These are phyloP conservation scores for Cercospora sojina DNA, from an alignment of 2,329 filamentous ascomycete genomes.

Conservation along the genomic window DNA sequence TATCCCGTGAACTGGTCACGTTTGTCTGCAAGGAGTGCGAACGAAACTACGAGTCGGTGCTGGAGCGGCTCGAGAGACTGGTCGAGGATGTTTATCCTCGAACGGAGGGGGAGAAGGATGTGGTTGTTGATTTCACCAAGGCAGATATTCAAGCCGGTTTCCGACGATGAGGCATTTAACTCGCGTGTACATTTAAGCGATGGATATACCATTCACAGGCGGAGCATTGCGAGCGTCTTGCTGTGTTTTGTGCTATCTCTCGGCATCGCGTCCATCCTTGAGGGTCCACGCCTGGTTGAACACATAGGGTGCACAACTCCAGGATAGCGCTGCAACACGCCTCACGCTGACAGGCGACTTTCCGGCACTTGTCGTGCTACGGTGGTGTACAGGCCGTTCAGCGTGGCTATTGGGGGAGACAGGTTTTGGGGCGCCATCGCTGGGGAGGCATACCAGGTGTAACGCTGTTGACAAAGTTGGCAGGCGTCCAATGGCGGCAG, in stretches of 20 bases:
- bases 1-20: conserved; percentile 59
- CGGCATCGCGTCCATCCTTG: neutral
- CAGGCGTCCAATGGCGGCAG: neutral
- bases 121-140: conserved; percentile 42
- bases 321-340: neutral
- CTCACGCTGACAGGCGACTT: neutral
- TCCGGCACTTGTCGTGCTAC: neutral
- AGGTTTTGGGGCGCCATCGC: neutral
- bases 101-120: conserved; percentile 43
- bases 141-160: conserved; percentile 40
- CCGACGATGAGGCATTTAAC: conserved; percentile 23
- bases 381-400: neutral
- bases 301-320: neutral
- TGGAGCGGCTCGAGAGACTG: conserved; percentile 50
- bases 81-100: conserved; percentile 45
- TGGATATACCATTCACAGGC: neutral
- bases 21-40: conserved; percentile 63
- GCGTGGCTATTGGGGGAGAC: neutral
- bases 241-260: neutral
- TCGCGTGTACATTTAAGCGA: neutral
- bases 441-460: neutral
- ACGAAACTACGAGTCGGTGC: conserved; percentile 53
- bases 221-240: neutral
- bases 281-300: neutral
- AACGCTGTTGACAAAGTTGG: neutral